A percentile compares a stretch with the other conserved stretches of the same genome.
Conservation (phyloP, 2,329 filamentous ascomycete species). For the Diaporthe australafricana region DNA sequence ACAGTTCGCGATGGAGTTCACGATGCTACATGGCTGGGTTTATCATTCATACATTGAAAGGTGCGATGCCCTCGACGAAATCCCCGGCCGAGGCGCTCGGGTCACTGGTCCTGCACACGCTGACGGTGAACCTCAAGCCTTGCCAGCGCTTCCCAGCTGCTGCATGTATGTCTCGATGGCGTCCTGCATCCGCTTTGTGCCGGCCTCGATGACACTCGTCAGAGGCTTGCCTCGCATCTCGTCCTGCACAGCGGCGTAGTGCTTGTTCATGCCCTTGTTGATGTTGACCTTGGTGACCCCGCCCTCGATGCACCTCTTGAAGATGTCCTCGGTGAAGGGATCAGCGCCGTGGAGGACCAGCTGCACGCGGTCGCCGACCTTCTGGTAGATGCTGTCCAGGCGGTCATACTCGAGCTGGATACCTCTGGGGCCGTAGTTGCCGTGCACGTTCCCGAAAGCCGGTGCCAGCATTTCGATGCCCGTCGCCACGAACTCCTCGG, state of each 20-base stretch:
- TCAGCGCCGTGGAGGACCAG: slow-evolving; percentile 62
- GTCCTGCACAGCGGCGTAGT: slow-evolving; percentile 56
- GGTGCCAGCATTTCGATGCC: slow-evolving; percentile 81
- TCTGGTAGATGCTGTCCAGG: slow-evolving; percentile 56
- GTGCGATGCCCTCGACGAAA: too few species aligned
- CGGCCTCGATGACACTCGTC: slow-evolving; percentile 60
- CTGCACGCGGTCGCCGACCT: slow-evolving; percentile 57
- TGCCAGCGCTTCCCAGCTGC: slow-evolving; percentile 58
- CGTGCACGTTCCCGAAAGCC: slow-evolving; percentile 82
- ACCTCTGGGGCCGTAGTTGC: slow-evolving; percentile 75
- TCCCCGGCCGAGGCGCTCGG: too few species aligned
- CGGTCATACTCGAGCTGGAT: slow-evolving; percentile 70
- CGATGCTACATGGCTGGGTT: background rate
- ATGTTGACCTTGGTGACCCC: slow-evolving; percentile 63
- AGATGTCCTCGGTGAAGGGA: slow-evolving; percentile 59
- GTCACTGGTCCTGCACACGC: background rate
- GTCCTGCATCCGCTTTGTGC: slow-evolving; percentile 59
- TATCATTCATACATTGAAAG: background rate
- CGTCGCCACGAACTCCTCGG: slow-evolving; percentile 75
- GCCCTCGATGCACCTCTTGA: slow-evolving; percentile 55
- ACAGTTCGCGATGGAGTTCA: too few species aligned
- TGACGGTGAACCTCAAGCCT: slow-evolving; percentile 46
- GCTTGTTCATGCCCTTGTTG: slow-evolving; percentile 64
- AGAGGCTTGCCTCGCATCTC: slow-evolving; percentile 59
- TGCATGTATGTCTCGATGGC: slow-evolving; percentile 60